Conservation (phyloP, 148 eudicot genomes). For the Dysphania ambrosioides region DNA sequence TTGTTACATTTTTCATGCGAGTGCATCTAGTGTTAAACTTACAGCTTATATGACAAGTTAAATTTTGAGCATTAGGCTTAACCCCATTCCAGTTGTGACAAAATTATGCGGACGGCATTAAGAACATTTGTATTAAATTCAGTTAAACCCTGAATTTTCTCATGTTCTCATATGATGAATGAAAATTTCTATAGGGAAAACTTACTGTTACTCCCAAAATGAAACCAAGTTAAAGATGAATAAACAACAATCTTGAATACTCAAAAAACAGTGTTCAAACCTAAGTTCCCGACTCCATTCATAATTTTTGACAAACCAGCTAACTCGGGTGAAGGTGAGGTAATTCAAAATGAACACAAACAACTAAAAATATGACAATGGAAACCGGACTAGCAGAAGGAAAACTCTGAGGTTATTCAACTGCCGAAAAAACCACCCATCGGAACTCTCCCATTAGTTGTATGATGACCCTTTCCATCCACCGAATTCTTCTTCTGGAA, state of each 20-base stretch:
- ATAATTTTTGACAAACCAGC: not conserved
- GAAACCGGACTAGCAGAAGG: not conserved
- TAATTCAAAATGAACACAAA: not conserved
- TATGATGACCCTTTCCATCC: conserved; percentile 67
- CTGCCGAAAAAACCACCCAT: not conserved
- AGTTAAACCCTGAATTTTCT: not conserved
- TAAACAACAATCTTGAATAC: not conserved
- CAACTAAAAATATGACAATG: not conserved
- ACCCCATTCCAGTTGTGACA: too few species aligned
- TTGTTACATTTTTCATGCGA: not conserved
- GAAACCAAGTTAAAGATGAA: not conserved
- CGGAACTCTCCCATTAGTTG: not conserved
- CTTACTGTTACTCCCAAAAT: not conserved
- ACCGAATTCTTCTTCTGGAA: conserved; percentile 45
- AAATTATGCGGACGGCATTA: too few species aligned
- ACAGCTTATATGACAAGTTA: not conserved
- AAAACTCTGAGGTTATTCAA: not conserved
- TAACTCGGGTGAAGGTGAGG: not conserved
- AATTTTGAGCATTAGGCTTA: too few species aligned
- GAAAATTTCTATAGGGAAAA: not conserved
- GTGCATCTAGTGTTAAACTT: not conserved
- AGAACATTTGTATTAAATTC: too few species aligned
- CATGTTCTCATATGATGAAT: not conserved
- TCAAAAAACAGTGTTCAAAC: not conserved
- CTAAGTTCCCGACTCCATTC: not conserved